Percentiles rank a stretch among this genome's conserved stretches.
phyloP scores from a whole-genome alignment of 495 filamentous ascomycete species.

The Trichodelitschia bisporula region DNA sequence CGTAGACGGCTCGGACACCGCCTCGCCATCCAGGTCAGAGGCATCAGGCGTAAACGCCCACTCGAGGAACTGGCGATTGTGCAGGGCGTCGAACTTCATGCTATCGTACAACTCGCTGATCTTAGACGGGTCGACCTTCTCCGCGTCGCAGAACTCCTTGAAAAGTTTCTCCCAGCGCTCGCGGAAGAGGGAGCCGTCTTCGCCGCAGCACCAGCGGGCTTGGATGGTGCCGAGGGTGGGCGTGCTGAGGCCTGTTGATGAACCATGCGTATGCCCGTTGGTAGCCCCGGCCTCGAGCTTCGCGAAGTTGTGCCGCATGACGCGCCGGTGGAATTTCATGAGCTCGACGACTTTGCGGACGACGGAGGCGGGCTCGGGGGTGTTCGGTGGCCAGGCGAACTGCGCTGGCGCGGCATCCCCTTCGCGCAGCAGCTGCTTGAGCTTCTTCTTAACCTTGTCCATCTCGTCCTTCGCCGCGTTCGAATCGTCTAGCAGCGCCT shows the following conservation, averaged over 20 bases:
- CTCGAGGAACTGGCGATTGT: constrained; percentile 91
- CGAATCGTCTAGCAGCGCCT: constrained; percentile 87
- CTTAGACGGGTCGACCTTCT: constrained; percentile 96
- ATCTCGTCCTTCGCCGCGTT: constrained; percentile 99
- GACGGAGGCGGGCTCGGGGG: constrained; percentile 78
- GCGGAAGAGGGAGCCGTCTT: constrained; percentile 82
- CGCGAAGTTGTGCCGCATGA: constrained; percentile 80
- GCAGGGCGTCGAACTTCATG: constrained; percentile 96
- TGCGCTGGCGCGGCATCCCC: constrained; percentile 74
- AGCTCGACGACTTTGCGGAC: constrained; percentile 77
- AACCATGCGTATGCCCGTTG: not conserved
- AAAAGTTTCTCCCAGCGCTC: constrained; percentile 99
- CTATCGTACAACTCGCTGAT: constrained; percentile 95
- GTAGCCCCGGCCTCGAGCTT: constrained; percentile 25
- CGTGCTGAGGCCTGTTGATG: not conserved
- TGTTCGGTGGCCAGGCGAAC: constrained; percentile 90
- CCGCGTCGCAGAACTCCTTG: constrained; percentile 80
- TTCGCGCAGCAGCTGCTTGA: constrained; percentile 71
- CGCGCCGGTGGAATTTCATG: constrained; percentile 87
- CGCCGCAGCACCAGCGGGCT: constrained; percentile 83
- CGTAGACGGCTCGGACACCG: no score
- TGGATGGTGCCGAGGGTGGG: constrained; percentile 41
- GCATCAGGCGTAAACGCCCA: constrained; percentile 80
- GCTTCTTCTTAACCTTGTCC: constrained; percentile 98
- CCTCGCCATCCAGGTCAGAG: constrained; percentile 30